Conservation (phyloP, 108 stramenopile genomes). For the Pseudonitzschia multiseries region DNA sequence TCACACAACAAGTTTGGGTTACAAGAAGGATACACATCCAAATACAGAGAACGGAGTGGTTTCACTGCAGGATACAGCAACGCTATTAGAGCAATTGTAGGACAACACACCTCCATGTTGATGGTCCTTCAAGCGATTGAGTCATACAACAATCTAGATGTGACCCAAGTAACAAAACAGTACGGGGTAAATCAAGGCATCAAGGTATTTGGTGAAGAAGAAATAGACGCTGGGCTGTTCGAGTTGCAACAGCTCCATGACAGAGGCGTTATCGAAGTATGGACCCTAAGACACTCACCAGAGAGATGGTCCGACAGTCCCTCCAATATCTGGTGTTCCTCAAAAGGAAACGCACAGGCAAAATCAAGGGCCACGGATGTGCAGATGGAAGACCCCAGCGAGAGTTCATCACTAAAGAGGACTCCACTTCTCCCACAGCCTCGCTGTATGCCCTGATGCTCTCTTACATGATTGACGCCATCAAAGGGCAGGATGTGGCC, state of each 20-base stretch:
- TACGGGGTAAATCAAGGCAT: background rate
- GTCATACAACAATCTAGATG: background rate
- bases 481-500: background rate
- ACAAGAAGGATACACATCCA: no score
- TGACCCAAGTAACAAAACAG: background rate
- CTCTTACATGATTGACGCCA: background rate
- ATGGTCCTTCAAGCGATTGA: background rate
- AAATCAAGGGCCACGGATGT: background rate
- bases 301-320: background rate
- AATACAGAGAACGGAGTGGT: no score
- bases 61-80: background rate
- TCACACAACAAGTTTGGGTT: no score
- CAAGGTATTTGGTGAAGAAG: background rate
- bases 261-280: background rate
- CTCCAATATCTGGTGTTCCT: background rate
- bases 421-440: background rate
- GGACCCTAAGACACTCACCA: background rate
- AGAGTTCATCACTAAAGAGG: background rate
- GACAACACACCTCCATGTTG: background rate
- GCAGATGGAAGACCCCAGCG: background rate
- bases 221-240: background rate
- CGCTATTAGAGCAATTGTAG: background rate
- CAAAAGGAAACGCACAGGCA: background rate
- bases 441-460: background rate
- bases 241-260: background rate